Evolutionary conservation across 2,329 filamentous ascomycete genomes (phyloP).

Genomic region (Aspergillus chevalieri): DNA sequence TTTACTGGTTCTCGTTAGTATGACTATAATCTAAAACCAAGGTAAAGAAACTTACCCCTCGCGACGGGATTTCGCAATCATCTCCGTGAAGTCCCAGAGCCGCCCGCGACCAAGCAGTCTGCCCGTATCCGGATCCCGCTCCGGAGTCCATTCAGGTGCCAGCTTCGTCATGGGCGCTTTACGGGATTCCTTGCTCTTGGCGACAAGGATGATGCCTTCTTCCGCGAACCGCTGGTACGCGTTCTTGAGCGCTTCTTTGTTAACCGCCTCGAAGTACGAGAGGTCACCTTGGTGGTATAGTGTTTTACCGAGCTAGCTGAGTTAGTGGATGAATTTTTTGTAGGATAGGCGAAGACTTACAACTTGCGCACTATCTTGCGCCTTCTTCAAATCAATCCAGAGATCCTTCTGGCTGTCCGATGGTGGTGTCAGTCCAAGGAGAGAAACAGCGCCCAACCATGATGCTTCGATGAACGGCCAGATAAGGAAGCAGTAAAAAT

Average conservation of each 20-base stretch:
- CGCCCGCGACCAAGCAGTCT: conserved; percentile 63
- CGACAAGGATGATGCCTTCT: conserved; percentile 76
- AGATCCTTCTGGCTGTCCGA: conserved; percentile 51
- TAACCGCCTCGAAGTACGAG: conserved; percentile 95
- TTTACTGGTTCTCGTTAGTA: conserved; percentile 48
- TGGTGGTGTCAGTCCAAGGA: conserved; percentile 81
- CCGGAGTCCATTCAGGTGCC: conserved; percentile 67
- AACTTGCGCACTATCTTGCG: conserved; percentile 74
- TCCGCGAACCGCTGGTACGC: conserved; percentile 82
- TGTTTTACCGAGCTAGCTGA: conserved; percentile 74
- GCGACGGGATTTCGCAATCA: conserved; percentile 72
- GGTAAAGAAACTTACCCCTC: conserved; percentile 55
- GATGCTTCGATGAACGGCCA: conserved; percentile 96
- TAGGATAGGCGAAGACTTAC: conserved; percentile 42
- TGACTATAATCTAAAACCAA: background rate
- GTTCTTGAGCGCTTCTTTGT: conserved; percentile 96
- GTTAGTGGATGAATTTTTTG: background rate
- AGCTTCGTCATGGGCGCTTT: conserved; percentile 52
- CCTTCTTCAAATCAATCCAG: conserved; percentile 73
- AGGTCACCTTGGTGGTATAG: conserved; percentile 96
- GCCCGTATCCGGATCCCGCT: conserved; percentile 57
- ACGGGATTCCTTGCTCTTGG: conserved; percentile 56
- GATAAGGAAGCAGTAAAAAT: conserved; percentile 97
- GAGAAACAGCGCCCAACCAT: conserved; percentile 83
- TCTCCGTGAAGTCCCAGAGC: conserved; percentile 87